Evolutionary conservation across 192 early-diverging fungal species (phyloP).

Genomic region (Oehlia diaphana): DNA sequence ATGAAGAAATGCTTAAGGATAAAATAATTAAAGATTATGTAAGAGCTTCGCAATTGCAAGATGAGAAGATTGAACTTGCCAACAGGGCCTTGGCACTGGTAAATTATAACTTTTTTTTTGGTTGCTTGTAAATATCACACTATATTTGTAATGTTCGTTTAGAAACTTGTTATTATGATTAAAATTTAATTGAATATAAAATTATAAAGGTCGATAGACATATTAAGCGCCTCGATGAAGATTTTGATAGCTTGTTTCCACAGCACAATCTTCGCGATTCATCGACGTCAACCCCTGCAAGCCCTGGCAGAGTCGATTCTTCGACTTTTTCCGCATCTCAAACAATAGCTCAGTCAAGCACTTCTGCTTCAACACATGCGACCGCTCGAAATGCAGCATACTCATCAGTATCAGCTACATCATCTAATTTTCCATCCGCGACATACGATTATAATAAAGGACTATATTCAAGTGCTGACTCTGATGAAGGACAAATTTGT

Average conservation of each 20-base stretch:
- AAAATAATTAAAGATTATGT: conserved; percentile 16
- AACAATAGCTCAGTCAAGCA: neutral
- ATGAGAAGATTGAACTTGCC: conserved; percentile 20
- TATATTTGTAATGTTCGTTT: neutral
- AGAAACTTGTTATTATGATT: neutral
- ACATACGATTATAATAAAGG: neutral
- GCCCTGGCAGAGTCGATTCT: neutral
- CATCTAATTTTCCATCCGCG: neutral
- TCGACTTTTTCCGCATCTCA: neutral
- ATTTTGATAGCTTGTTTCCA: conserved; percentile 23
- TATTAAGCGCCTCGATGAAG: conserved; percentile 22
- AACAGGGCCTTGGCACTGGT: conserved; percentile 8
- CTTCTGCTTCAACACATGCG: neutral
- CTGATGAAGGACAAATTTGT: conserved; percentile 6
- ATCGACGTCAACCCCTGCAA: neutral
- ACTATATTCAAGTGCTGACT: conserved; percentile 1
- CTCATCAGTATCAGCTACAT: neutral
- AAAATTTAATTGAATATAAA: neutral
- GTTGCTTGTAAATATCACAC: neutral
- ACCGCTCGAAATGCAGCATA: neutral
- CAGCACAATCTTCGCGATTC: conserved; percentile 26
- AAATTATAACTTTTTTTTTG: neutral
- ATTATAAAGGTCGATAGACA: conserved; percentile 8
- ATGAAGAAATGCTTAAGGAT: conserved; percentile 19
- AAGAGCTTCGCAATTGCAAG: conserved; percentile 24